Evolutionary conservation across 2,329 filamentous ascomycete genomes (phyloP).

Genomic region (Dichotomopilus funicola): DNA sequence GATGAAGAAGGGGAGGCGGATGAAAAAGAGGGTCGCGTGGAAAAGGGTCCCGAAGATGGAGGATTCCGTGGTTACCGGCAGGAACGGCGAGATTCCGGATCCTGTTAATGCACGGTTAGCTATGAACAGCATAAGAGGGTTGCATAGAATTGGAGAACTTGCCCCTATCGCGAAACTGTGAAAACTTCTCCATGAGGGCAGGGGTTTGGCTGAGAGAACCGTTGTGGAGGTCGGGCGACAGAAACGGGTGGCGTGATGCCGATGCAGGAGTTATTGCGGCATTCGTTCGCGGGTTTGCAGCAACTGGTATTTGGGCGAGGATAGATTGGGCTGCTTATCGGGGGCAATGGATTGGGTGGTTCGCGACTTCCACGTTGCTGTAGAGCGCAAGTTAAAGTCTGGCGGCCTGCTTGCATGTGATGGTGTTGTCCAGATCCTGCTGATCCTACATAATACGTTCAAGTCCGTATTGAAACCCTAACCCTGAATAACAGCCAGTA

Average conservation of each 20-base stretch:
- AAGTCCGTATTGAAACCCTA: too few species aligned
- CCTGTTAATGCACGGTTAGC: slow-evolving; percentile 44
- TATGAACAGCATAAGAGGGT: neutral
- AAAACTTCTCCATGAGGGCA: slow-evolving; percentile 82
- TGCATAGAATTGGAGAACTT: slow-evolving; percentile 20
- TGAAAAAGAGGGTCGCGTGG: slow-evolving; percentile 66
- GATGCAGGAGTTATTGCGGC: neutral
- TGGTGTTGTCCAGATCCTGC: too few species aligned
- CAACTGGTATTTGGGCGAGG: too few species aligned
- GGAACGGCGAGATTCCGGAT: slow-evolving; percentile 92
- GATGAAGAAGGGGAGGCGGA: slow-evolving; percentile 74
- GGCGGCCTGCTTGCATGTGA: too few species aligned
- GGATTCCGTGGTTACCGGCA: slow-evolving; percentile 66
- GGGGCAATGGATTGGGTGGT: too few species aligned
- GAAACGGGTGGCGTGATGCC: neutral
- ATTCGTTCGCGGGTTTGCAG: neutral
- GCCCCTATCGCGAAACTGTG: slow-evolving; percentile 88
- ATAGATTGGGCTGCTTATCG: too few species aligned
- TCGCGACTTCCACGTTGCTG: too few species aligned
- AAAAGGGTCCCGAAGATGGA: slow-evolving; percentile 57
- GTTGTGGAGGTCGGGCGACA: too few species aligned
- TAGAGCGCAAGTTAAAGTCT: too few species aligned
- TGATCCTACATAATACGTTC: too few species aligned
- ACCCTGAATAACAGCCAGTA: too few species aligned
- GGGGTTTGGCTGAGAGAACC: neutral